Conservation (phyloP, 805 yeast genomes). For the Torulaspora gathmanii region DNA sequence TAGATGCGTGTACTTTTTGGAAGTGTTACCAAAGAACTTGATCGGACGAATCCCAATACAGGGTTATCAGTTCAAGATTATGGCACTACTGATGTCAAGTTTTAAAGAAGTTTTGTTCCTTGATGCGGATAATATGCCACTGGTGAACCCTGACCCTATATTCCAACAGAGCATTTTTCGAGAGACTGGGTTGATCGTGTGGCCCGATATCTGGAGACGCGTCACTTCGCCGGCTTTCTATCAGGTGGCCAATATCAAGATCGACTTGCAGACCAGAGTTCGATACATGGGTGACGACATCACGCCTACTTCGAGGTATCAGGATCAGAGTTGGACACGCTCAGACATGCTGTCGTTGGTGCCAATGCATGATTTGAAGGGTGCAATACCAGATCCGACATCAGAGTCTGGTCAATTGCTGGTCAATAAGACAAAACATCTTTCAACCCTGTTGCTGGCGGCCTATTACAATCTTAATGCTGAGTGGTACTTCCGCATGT, state of each 20-base stretch:
- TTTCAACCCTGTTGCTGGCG: conserved; percentile 53
- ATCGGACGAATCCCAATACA: conserved; percentile 41
- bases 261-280: conserved; percentile 35
- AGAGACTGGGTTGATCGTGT: conserved; percentile 51
- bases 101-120: conserved; percentile 69
- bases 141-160: conserved; percentile 45
- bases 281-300: conserved; percentile 31
- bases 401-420: conserved; percentile 68
- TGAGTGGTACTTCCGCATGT: conserved; percentile 56
- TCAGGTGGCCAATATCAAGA: conserved; percentile 44
- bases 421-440: conserved; percentile 55
- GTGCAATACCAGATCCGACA: conserved; percentile 61
- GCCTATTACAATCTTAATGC: conserved; percentile 65
- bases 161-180: conserved; percentile 43
- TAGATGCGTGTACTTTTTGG: conserved; percentile 50
- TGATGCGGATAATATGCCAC: conserved; percentile 69
- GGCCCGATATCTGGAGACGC: conserved; percentile 79
- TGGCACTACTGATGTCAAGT: conserved; percentile 68
- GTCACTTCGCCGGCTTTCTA: conserved; percentile 60
- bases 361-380: conserved; percentile 56
- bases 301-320: conserved; percentile 18
- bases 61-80: conserved; percentile 63
- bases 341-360: conserved; percentile 27
- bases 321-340: conserved; percentile 1
- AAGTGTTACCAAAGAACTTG: conserved; percentile 46